Percentiles rank a stretch among this genome's conserved stretches.
Conservation (phyloP, 805 yeast genomes). For the Yarrowia sp. region DNA sequence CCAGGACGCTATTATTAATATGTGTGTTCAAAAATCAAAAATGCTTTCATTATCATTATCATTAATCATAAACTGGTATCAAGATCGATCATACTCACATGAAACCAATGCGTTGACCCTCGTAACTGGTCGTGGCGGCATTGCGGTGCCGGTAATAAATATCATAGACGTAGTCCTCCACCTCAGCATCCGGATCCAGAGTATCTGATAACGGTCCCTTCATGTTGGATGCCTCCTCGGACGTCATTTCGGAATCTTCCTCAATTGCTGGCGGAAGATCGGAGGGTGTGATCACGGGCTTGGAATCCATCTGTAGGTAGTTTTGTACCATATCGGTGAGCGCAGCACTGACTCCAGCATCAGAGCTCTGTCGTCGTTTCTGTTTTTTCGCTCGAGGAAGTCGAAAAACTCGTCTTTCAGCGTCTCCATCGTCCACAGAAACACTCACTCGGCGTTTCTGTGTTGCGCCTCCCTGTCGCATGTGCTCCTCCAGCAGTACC, state of each 20-base stretch:
- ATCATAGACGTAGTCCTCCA: conserved; percentile 85
- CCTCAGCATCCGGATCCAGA: conserved; percentile 34
- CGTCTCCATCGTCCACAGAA: not conserved
- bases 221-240: conserved; percentile 12
- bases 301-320: conserved; percentile 47
- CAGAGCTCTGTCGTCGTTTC: conserved; percentile 30
- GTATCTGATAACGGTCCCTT: not conserved
- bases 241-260: conserved; percentile 12
- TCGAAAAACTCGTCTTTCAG: not conserved
- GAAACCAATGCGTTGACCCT: conserved; percentile 52
- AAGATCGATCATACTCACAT: conserved; percentile 40
- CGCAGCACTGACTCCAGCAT: conserved; percentile 52
- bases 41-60: conserved; percentile 1
- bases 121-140: conserved; percentile 47
- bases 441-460: conserved; percentile 17
- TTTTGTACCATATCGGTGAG: conserved; percentile 72
- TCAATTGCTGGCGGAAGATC: conserved; percentile 7
- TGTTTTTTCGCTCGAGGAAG: conserved; percentile 26
- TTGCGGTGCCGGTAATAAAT: conserved; percentile 68
- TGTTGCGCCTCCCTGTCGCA: not conserved
- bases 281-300: conserved; percentile 3
- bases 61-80: conserved; percentile 13
- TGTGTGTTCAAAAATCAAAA: too few relatives aligned
- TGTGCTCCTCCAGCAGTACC: conserved; percentile 28
- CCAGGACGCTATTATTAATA: conserved; percentile 29